Percentiles rank a stretch among this genome's conserved stretches.
Conservation (phyloP, 202 grass and related monocot genomes). For the Eragrostis tef region DNA sequence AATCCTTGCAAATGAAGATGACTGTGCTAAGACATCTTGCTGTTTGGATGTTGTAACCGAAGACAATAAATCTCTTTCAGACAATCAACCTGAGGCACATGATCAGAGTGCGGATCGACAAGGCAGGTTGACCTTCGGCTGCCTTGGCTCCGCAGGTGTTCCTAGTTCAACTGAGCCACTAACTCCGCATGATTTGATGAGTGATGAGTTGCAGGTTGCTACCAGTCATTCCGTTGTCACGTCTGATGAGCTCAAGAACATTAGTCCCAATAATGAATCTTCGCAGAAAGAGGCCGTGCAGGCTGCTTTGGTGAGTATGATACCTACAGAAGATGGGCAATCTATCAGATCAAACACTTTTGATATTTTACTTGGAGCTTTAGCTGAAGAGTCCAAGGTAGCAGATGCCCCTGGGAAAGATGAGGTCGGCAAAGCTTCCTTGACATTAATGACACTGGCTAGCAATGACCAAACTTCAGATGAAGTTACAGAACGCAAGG, state of each 20-base stretch:
- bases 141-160: conserved; percentile 24
- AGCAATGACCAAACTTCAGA: conserved; percentile 43
- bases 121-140: too few species aligned
- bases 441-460: conserved; percentile 53
- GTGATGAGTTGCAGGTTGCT: neutral
- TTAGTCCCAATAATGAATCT: conserved; percentile 23
- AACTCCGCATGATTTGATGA: conserved; percentile 18
- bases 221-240: conserved; percentile 19
- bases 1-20: conserved; percentile 37
- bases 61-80: neutral
- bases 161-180: conserved; percentile 3
- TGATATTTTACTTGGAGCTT: conserved; percentile 63
- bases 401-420: conserved; percentile 46
- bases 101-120: conserved; percentile 4
- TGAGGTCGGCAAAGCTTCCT: conserved; percentile 50
- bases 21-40: conserved; percentile 11
- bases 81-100: conserved; percentile 16
- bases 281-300: neutral
- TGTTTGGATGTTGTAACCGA: conserved; percentile 8
- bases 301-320: conserved; percentile 6
- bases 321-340: conserved; percentile 38
- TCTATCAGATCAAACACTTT: conserved; percentile 38
- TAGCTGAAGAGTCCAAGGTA: conserved; percentile 51
- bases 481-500: conserved; percentile 27
- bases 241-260: neutral